Conservation (phyloP, 805 yeast species). For the Metschnikowia chrysomelidarum region DNA sequence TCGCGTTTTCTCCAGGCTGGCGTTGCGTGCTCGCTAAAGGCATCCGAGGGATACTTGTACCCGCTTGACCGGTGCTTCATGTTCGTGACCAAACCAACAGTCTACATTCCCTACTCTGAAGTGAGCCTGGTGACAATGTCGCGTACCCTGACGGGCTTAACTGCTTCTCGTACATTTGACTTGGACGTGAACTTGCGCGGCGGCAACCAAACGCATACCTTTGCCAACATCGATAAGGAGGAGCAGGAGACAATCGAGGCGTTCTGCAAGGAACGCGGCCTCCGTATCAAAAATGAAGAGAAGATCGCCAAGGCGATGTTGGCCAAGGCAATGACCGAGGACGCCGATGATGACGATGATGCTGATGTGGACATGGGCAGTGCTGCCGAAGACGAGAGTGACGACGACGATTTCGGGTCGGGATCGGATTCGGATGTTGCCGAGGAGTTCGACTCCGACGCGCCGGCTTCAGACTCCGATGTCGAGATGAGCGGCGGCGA, state of each 20-base stretch:
- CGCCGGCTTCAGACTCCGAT: constrained; percentile 31
- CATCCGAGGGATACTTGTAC: constrained; percentile 90
- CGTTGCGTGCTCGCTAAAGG: constrained; percentile 87
- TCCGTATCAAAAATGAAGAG: constrained; percentile 84
- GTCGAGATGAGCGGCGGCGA: constrained; percentile 18
- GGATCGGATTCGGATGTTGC: constrained; percentile 70
- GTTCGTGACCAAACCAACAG: constrained; percentile 91
- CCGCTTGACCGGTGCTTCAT: constrained; percentile 90
- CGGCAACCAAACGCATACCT: constrained; percentile 66
- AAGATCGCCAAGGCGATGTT: constrained; percentile 80
- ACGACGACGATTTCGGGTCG: constrained; percentile 80
- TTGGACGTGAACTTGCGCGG: constrained; percentile 71
- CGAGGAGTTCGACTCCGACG: constrained; percentile 81
- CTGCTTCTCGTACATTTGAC: constrained; percentile 89
- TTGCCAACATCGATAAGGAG: constrained; percentile 85
- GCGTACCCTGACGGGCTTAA: constrained; percentile 75
- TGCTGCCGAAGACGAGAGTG: constrained; percentile 77
- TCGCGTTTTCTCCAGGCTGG: constrained; percentile 81
- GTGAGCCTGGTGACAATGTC: constrained; percentile 76
- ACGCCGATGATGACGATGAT: constrained; percentile 50
- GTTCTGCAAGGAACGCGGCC: constrained; percentile 72
- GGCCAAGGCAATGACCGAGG: constrained; percentile 69
- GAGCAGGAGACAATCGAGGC: constrained; percentile 80
- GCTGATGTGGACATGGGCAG: constrained; percentile 57
- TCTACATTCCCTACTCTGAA: constrained; percentile 85